These are phyloP conservation scores for Dicorynia guianensis DNA, from an alignment of 306 rosid species.

Conservation along the genomic window DNA sequence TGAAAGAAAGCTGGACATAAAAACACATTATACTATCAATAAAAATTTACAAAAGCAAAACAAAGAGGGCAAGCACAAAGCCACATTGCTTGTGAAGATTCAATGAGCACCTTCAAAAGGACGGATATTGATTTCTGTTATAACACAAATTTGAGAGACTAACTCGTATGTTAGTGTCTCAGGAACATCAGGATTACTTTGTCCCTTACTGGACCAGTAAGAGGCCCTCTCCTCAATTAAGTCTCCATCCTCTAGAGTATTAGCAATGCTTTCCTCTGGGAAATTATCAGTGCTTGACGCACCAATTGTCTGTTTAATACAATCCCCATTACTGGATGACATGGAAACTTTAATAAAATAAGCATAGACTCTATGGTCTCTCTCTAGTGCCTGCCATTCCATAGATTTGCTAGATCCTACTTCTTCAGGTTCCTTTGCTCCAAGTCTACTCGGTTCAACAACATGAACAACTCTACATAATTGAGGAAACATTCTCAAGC, in stretches of 20 bases:
- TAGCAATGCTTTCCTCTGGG: slow-evolving; percentile 76
- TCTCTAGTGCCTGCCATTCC: slow-evolving; percentile 64
- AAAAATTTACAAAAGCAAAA: slow-evolving; percentile 6
- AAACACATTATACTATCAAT: slow-evolving; percentile 38
- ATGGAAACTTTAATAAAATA: slow-evolving; percentile 49
- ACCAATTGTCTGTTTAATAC: slow-evolving; percentile 60
- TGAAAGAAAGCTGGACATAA: slow-evolving; percentile 73
- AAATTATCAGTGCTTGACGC: slow-evolving; percentile 96
- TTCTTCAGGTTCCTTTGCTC: slow-evolving; percentile 50
- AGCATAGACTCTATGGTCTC: slow-evolving; percentile 72
- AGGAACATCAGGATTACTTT: slow-evolving; percentile 67
- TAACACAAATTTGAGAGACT: slow-evolving; percentile 67
- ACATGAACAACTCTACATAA: slow-evolving; percentile 62
- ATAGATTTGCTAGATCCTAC: slow-evolving; percentile 67
- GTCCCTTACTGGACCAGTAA: slow-evolving; percentile 96
- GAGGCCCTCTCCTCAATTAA: slow-evolving; percentile 40
- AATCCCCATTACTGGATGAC: slow-evolving; percentile 46
- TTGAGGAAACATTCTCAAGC: slow-evolving; percentile 88
- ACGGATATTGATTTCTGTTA: slow-evolving; percentile 67
- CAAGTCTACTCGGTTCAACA: slow-evolving; percentile 57
- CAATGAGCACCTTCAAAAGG: slow-evolving; percentile 77
- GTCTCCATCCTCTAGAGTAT: slow-evolving; percentile 68
- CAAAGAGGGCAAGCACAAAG: slow-evolving; percentile 26
- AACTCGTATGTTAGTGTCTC: slow-evolving; percentile 80
- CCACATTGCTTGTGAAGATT: slow-evolving; percentile 31